A percentile compares a stretch with the other conserved stretches of the same genome.
Evolutionary conservation across 768 basidiomycete genomes (phyloP).

Genomic region (Rhodotorula paludigena): DNA sequence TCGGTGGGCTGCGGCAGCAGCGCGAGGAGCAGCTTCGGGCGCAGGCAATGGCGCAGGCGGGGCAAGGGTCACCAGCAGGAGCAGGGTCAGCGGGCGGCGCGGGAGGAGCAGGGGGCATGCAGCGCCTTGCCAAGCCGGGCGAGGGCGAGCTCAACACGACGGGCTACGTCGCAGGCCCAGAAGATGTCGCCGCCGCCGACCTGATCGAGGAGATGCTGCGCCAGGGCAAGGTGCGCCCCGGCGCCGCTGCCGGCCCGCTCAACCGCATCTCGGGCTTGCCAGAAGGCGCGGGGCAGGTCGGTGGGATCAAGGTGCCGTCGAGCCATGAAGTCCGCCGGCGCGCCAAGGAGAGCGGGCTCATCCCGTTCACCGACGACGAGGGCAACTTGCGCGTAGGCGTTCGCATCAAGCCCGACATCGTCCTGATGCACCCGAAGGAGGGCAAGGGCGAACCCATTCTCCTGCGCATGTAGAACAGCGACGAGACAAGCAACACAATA

Average conservation of each 20-base stretch:
- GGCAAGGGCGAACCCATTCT: constrained; percentile 4
- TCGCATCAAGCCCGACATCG: neutral
- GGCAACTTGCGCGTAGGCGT: neutral
- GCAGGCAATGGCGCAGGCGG: neutral
- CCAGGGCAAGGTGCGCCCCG: neutral
- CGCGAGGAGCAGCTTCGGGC: neutral
- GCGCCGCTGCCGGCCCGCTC: neutral
- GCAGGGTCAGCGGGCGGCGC: neutral
- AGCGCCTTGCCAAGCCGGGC: neutral
- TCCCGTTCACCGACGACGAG: constrained; percentile 1
- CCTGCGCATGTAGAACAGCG: neutral
- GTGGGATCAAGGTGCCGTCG: neutral
- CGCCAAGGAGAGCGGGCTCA: neutral
- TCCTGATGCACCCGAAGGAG: constrained; percentile 6
- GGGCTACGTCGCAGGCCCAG: neutral
- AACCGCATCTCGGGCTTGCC: neutral
- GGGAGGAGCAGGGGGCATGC: no score
- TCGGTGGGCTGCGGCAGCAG: neutral
- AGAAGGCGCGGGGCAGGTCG: neutral
- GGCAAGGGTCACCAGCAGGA: neutral
- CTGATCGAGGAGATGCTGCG: neutral
- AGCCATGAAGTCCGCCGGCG: neutral
- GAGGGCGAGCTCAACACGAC: neutral
- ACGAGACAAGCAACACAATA: no score
- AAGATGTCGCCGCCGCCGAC: neutral